A percentile compares a stretch with the other conserved stretches of the same genome.
Conservation (phyloP, 345 rosid species). For the Durio zibethinus region DNA sequence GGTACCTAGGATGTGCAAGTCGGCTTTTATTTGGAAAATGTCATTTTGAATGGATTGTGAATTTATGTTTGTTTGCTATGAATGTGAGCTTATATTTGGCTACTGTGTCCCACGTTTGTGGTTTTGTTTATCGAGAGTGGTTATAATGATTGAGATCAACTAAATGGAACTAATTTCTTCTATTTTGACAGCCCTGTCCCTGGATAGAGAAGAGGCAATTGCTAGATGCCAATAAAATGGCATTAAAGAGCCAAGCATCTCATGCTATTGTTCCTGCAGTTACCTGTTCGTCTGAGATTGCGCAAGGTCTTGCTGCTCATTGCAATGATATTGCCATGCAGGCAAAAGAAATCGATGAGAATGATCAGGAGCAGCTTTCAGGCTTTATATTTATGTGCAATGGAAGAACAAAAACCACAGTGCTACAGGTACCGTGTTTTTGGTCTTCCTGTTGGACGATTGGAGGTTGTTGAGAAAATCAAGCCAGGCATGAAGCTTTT, state of each 20-base stretch:
- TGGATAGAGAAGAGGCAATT: background rate
- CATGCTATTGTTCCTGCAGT: background rate
- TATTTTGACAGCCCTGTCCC: background rate
- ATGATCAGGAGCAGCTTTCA: slow-evolving; percentile 17
- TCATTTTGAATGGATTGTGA: background rate
- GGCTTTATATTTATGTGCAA: slow-evolving; percentile 61
- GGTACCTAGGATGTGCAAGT: background rate
- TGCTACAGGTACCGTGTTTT: slow-evolving; percentile 44
- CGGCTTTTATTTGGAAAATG: background rate
- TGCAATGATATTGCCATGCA: slow-evolving; percentile 10
- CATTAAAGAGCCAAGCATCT: background rate
- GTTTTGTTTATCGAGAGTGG: background rate
- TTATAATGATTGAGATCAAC: background rate
- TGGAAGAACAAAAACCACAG: slow-evolving; percentile 42
- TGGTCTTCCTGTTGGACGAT: slow-evolving; percentile 36
- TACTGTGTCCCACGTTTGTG: background rate
- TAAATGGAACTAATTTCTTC: background rate
- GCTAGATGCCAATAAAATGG: background rate
- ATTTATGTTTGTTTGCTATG: background rate
- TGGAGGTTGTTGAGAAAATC: slow-evolving; percentile 31
- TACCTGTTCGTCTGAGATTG: background rate
- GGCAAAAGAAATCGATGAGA: background rate
- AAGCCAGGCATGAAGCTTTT: slow-evolving; percentile 50
- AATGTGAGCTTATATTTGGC: background rate
- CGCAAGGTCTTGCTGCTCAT: slow-evolving; percentile 8